Conservation (phyloP, 2,329 filamentous ascomycete genomes). For the Pyrenophora seminiperda region DNA sequence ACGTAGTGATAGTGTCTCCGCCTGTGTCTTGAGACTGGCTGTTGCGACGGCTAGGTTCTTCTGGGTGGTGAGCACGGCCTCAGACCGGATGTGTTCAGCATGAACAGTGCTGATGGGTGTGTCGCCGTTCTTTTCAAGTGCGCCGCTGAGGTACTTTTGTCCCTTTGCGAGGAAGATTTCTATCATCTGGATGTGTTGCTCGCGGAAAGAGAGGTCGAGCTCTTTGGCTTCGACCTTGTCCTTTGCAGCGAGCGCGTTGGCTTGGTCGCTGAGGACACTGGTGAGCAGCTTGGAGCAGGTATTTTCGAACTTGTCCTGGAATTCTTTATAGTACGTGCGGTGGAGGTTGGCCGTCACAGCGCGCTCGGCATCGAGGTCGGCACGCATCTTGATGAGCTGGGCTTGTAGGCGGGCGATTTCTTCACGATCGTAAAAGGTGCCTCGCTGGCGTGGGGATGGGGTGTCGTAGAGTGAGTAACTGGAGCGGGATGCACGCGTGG, state of each 20-base stretch:
- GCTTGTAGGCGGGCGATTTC: constrained; percentile 16
- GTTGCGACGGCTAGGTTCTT: constrained; percentile 6
- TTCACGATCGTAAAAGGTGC: constrained; percentile 8
- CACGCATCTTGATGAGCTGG: constrained; percentile 18
- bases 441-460: no score
- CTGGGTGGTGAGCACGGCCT: constrained; percentile 12
- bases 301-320: constrained; percentile 9
- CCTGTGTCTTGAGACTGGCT: constrained; percentile 8
- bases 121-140: constrained; percentile 16
- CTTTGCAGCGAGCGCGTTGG: constrained; percentile 12
- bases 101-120: constrained; percentile 16
- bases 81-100: constrained; percentile 4
- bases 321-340: constrained; percentile 12
- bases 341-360: constrained; percentile 14
- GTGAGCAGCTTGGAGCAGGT: constrained; percentile 17
- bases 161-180: constrained; percentile 30
- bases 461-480: not conserved
- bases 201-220: constrained; percentile 17
- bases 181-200: constrained; percentile 17
- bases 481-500: constrained; percentile 5
- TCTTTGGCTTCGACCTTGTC: constrained; percentile 14
- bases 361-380: constrained; percentile 24
- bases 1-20: constrained; percentile 15
- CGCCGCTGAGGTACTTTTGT: constrained; percentile 25
- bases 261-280: constrained; percentile 24